Percentiles rank a stretch among this genome's conserved stretches.
phyloP scores from a whole-genome alignment of 78 protist genomes.

The Ministeria vibrans region DNA sequence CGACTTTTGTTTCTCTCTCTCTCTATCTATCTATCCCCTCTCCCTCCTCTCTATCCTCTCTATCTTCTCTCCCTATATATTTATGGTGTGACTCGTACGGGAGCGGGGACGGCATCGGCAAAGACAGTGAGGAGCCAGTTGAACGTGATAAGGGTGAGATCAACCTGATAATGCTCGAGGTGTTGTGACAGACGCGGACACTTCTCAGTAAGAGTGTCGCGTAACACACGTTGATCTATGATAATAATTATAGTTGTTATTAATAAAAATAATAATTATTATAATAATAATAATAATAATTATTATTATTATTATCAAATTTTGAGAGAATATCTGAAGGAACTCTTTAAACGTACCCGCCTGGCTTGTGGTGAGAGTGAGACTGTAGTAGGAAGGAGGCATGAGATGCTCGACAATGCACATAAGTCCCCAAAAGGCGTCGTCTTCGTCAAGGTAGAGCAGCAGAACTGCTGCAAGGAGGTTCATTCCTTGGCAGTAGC shows the following conservation, averaged over 20 bases:
- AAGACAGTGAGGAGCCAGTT: neutral
- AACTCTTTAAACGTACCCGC: neutral
- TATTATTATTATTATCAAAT: too few species aligned
- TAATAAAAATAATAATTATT: too few species aligned
- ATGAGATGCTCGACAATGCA: neutral
- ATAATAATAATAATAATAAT: too few species aligned
- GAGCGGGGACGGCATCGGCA: neutral
- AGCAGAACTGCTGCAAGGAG: slow-evolving; percentile 16
- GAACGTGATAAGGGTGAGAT: neutral
- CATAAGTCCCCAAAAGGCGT: slow-evolving; percentile 26
- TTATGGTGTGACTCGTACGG: neutral
- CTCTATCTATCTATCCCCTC: too few species aligned
- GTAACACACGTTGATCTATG: slow-evolving; percentile 6
- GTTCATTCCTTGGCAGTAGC: slow-evolving; percentile 25
- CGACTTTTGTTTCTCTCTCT: too few species aligned
- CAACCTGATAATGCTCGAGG: neutral
- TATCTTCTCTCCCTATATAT: too few species aligned
- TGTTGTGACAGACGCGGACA: neutral
- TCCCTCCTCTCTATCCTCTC: too few species aligned
- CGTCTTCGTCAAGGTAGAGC: slow-evolving; percentile 21
- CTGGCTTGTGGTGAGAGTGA: neutral
- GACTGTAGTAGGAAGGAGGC: neutral
- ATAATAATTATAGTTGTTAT: too few species aligned
- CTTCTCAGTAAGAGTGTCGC: neutral
- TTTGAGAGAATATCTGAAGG: too few species aligned